Evolutionary conservation across 306 rosid genomes (phyloP).

Genomic region (Cajanus cajan): DNA sequence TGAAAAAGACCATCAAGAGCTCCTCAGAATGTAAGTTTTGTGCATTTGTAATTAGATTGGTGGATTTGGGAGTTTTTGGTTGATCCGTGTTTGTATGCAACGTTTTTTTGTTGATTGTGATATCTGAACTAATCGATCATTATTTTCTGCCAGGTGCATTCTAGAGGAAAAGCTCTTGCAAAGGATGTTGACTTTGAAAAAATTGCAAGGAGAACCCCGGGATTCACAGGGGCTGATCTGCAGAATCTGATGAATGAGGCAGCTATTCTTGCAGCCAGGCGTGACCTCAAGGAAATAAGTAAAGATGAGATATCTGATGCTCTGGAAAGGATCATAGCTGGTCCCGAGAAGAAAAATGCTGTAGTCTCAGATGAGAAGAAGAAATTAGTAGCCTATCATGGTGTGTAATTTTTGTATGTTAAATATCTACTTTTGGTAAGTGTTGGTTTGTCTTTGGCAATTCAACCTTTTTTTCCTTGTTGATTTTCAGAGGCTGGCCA

Average conservation of each 20-base stretch:
- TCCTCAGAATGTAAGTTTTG: neutral
- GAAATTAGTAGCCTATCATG: conserved; percentile 77
- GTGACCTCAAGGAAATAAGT: conserved; percentile 96
- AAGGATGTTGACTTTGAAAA: conserved; percentile 97
- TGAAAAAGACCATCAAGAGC: neutral
- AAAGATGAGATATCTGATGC: conserved; percentile 99
- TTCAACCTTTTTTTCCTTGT: neutral
- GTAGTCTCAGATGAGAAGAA: conserved; percentile 97
- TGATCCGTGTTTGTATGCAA: neutral
- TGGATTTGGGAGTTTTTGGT: neutral
- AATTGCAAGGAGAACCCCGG: conserved; percentile 96
- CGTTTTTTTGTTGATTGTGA: neutral
- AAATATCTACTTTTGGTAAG: neutral
- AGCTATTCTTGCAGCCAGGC: conserved; percentile 98
- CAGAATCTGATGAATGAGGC: conserved; percentile 98
- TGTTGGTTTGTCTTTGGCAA: neutral
- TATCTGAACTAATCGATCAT: neutral
- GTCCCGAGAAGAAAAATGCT: conserved; percentile 98
- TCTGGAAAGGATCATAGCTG: conserved; percentile 93
- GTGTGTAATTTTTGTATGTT: conserved; percentile 3
- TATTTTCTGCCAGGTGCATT: conserved; percentile 65
- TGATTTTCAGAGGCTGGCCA: conserved; percentile 93
- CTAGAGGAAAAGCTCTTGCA: conserved; percentile 83
- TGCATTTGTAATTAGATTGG: neutral
- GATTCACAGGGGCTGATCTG: conserved; percentile 72